A percentile compares a stretch with the other conserved stretches of the same genome.
phyloP scores from a whole-genome alignment of 2,329 filamentous ascomycete genomes.

The Scedosporium minutisporum region DNA sequence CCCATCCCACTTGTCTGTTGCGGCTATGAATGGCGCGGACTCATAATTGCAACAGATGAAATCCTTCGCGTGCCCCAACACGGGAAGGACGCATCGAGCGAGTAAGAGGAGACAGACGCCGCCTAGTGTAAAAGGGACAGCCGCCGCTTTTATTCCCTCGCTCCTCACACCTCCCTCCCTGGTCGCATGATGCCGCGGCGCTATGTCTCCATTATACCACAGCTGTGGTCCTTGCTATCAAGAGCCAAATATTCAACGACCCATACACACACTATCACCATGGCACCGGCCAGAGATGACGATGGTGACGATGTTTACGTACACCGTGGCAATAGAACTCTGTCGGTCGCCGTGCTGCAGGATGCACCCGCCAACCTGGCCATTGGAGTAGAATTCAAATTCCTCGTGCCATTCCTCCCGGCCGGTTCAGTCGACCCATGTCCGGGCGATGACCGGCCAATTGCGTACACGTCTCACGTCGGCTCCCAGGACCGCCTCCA shows the following conservation, averaged over 20 bases:
- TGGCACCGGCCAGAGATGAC: not conserved
- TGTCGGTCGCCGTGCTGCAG: not conserved
- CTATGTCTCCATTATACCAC: not conserved
- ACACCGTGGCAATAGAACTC: not conserved
- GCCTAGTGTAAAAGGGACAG: not conserved
- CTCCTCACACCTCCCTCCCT: not conserved
- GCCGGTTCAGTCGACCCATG: not conserved
- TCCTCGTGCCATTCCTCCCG: conserved; percentile 18
- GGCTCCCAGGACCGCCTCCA: conserved; percentile 8
- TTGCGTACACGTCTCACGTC: not conserved
- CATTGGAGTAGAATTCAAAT: conserved; percentile 23
- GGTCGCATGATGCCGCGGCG: not conserved
- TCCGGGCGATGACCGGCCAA: conserved; percentile 9
- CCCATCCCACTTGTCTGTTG: not conserved
- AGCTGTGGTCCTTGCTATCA: not conserved
- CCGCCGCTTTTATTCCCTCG: not conserved
- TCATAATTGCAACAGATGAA: not conserved
- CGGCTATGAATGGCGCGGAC: not conserved
- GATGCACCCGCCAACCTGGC: conserved; percentile 2
- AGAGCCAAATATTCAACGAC: not conserved
- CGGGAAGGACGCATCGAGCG: not conserved
- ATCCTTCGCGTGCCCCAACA: not conserved
- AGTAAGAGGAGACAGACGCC: not conserved
- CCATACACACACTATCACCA: not conserved
- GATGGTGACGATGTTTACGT: not conserved